A percentile compares a stretch with the other conserved stretches of the same genome.
These are phyloP conservation scores for Annulohypoxylon maeteangense DNA, from an alignment of 495 filamentous ascomycete genomes.

Conservation along the genomic window DNA sequence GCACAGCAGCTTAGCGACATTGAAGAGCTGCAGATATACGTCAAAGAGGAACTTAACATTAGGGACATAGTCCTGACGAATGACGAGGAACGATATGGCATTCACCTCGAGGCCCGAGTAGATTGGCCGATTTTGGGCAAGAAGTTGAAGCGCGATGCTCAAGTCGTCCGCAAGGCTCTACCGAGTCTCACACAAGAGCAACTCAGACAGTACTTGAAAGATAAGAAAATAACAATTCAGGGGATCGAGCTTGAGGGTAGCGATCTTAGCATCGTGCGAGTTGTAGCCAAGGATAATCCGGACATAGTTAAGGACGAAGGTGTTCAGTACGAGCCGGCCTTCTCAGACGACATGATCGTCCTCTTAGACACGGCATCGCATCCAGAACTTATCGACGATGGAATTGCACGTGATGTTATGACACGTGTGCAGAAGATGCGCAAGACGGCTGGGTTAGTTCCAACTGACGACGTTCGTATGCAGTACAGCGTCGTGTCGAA, in stretches of 20 bases:
- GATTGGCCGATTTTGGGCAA: constrained; percentile 96
- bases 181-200: constrained; percentile 81
- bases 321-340: constrained; percentile 36
- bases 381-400: constrained; percentile 56
- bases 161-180: constrained; percentile 87
- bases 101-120: constrained; percentile 86
- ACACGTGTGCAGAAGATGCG: constrained; percentile 59
- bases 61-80: constrained; percentile 83
- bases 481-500: constrained; percentile 54
- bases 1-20: constrained; percentile 86
- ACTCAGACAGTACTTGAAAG: constrained; percentile 72
- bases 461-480: constrained; percentile 60
- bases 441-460: constrained; percentile 57
- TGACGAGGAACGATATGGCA: constrained; percentile 89
- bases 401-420: constrained; percentile 58
- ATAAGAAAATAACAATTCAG: constrained; percentile 79
- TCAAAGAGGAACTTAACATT: constrained; percentile 91
- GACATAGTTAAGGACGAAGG: constrained; percentile 30
- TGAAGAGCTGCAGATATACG: constrained; percentile 82
- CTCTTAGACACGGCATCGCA: constrained; percentile 56
- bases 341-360: constrained; percentile 55
- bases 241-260: constrained; percentile 83
- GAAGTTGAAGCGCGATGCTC: constrained; percentile 92
- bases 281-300: constrained; percentile 34
- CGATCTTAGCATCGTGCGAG: constrained; percentile 67